Evolutionary conservation across 768 basidiomycete species (phyloP).

Genomic region (Boletus tomentosulus): DNA sequence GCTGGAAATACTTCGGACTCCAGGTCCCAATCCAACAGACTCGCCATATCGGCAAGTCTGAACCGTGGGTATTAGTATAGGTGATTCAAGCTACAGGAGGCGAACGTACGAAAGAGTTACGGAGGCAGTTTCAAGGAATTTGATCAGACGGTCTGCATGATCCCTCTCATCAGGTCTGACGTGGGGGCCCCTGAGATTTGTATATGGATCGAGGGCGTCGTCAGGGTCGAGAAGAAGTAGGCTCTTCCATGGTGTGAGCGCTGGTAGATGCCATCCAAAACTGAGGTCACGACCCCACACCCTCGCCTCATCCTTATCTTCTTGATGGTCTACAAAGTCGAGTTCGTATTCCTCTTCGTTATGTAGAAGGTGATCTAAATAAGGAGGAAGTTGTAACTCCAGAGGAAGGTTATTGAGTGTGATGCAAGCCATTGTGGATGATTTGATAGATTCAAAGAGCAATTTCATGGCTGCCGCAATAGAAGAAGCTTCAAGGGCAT

Average conservation of each 20-base stretch:
- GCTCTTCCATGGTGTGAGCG: slow-evolving; percentile 89
- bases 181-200: slow-evolving; percentile 56
- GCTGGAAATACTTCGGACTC: slow-evolving; percentile 81
- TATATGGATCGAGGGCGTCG: slow-evolving; percentile 53
- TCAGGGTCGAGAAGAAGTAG: slow-evolving; percentile 69
- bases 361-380: slow-evolving; percentile 68
- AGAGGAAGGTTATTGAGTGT: slow-evolving; percentile 75
- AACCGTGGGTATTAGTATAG: neutral
- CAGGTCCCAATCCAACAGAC: slow-evolving; percentile 76
- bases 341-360: slow-evolving; percentile 55
- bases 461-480: slow-evolving; percentile 77
- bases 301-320: slow-evolving; percentile 47
- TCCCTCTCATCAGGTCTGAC: slow-evolving; percentile 60
- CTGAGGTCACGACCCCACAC: slow-evolving; percentile 67
- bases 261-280: slow-evolving; percentile 69
- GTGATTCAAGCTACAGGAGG: neutral
- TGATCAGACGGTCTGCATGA: slow-evolving; percentile 66
- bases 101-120: slow-evolving; percentile 70
- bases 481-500: slow-evolving; percentile 62
- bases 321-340: slow-evolving; percentile 46
- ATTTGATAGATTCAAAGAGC: slow-evolving; percentile 76
- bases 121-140: slow-evolving; percentile 69
- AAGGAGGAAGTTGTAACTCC: slow-evolving; percentile 83
- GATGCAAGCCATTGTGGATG: slow-evolving; percentile 71
- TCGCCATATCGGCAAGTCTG: slow-evolving; percentile 77